phyloP scores from a whole-genome alignment of 768 basidiomycete genomes.

The Solioccasus polychromus region DNA sequence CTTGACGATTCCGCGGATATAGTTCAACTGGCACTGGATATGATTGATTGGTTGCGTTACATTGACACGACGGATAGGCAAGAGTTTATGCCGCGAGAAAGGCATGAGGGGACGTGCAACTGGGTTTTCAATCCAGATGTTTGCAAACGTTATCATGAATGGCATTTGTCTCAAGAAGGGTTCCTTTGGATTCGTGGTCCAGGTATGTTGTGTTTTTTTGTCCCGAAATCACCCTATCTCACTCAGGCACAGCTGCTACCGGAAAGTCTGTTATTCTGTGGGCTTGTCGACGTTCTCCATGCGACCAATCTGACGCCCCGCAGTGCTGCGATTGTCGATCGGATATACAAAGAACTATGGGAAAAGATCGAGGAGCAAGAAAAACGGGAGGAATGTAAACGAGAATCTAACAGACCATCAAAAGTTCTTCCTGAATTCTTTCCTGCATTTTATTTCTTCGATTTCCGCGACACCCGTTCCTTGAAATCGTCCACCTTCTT shows the following conservation, averaged over 20 bases:
- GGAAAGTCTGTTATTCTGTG: constrained; percentile 27
- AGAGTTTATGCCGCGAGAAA: constrained; percentile 24
- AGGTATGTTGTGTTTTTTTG: constrained; percentile 7
- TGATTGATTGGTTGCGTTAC: constrained; percentile 23
- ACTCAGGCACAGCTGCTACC: constrained; percentile 12
- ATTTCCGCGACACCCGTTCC: constrained; percentile 25
- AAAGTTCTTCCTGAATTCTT: constrained; percentile 23
- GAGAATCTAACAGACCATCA: constrained; percentile 14
- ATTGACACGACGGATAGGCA: constrained; percentile 25
- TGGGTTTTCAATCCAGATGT: constrained; percentile 22
- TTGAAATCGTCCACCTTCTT: constrained; percentile 16
- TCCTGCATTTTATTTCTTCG: constrained; percentile 28
- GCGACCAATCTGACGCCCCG: constrained; percentile 3
- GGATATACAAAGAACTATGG: constrained; percentile 22
- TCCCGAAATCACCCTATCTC: background rate
- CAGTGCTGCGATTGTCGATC: constrained; percentile 25
- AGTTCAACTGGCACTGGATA: constrained; percentile 23
- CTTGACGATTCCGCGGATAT: constrained; percentile 2
- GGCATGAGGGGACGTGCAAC: constrained; percentile 21
- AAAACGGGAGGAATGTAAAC: constrained; percentile 13
- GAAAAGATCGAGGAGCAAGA: constrained; percentile 21
- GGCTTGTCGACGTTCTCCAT: background rate
- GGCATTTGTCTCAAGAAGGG: constrained; percentile 17
- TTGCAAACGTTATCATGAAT: constrained; percentile 18
- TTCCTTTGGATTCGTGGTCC: constrained; percentile 27